Evolutionary conservation across 2,329 filamentous ascomycete genomes (phyloP), one percentile per base, ranked within the genome.

Genomic region (Ceratocystiopsis minuta): DNA sequence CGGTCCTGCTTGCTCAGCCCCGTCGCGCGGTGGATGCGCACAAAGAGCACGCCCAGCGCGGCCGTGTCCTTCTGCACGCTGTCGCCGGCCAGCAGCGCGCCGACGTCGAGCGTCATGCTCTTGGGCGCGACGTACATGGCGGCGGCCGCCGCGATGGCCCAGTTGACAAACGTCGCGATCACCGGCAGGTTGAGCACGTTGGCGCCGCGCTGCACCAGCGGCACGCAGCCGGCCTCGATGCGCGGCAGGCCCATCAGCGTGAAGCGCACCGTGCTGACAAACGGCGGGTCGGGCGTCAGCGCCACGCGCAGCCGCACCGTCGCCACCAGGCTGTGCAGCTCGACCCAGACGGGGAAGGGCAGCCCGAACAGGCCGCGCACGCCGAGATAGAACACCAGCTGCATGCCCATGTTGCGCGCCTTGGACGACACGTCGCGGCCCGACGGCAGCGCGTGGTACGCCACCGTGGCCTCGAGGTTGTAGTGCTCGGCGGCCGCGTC

Each of bases 81-180:
- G 52, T 96, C 88, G 16, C 88, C 90, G 54, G 86, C 80, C 4
- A 96, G 71, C 65, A 96, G 81, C 56, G 87, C 87, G 52, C 82
- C 76, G 56, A 96, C 71, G 52, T 98, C 88, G 38, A 96, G 70
- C 0, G 84, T 86, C 79, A 96, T 79, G 12, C 80, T 90, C 60
- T 95, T 95, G 10, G 88, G 88, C 2, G 88, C 88, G 20, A 95
- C 86, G 48, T 95, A 95, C 72, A 94, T 80, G 54, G 78, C 81
- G 3, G 81, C 80, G 0, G 87, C 85, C 0, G 90, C 77, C 34
- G 77, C 78, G 51, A 96, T 93, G 6, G 88, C 85, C 62, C 87
- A 94, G 60, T 95, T 94, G 59, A 95, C 88, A 55, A 98, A 96
- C 53, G 92, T 92, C 14, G 84, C 92, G 52, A 96, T 95, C 34